Percentiles rank a stretch among this genome's conserved stretches.
phyloP scores from a whole-genome alignment of 2,329 filamentous ascomycete species.

The Sporothrix sp. region DNA sequence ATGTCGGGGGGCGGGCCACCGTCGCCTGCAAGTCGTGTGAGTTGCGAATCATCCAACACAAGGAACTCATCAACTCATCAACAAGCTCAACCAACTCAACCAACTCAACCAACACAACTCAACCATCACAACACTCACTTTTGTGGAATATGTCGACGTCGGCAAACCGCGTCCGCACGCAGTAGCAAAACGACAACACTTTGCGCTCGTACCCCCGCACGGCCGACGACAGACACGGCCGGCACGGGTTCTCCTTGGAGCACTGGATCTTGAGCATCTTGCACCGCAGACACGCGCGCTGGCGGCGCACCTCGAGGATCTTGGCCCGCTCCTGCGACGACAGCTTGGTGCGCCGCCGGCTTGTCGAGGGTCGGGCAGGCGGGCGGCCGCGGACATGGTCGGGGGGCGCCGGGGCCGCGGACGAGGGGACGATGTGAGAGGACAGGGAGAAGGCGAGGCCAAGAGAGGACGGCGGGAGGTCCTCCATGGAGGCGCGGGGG shows the following conservation, averaged over 20 bases:
- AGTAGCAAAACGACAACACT: slow-evolving; percentile 24
- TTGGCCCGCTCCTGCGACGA: slow-evolving; percentile 20
- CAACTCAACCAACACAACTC: neutral
- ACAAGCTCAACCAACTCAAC: no score
- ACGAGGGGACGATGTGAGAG: neutral
- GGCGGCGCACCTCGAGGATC: slow-evolving; percentile 21
- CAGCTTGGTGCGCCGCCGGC: slow-evolving; percentile 17
- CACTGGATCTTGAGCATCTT: slow-evolving; percentile 25
- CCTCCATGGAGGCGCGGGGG: neutral
- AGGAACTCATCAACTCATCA: neutral
- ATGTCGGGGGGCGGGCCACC: slow-evolving; percentile 8
- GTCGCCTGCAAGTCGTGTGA: neutral
- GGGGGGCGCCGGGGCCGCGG: neutral
- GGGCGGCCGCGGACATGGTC: neutral
- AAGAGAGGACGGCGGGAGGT: no score
- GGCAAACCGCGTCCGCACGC: slow-evolving; percentile 22
- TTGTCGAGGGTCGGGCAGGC: neutral
- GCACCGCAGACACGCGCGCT: slow-evolving; percentile 23
- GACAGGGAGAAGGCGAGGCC: neutral
- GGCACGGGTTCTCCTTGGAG: slow-evolving; percentile 22
- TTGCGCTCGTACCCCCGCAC: slow-evolving; percentile 21
- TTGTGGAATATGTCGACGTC: slow-evolving; percentile 24
- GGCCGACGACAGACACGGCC: slow-evolving; percentile 22
- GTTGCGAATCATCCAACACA: no score
- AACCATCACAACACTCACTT: slow-evolving; percentile 3